phyloP scores from a whole-genome alignment of 2,329 filamentous ascomycete genomes.

The Thelonectria discophora region DNA sequence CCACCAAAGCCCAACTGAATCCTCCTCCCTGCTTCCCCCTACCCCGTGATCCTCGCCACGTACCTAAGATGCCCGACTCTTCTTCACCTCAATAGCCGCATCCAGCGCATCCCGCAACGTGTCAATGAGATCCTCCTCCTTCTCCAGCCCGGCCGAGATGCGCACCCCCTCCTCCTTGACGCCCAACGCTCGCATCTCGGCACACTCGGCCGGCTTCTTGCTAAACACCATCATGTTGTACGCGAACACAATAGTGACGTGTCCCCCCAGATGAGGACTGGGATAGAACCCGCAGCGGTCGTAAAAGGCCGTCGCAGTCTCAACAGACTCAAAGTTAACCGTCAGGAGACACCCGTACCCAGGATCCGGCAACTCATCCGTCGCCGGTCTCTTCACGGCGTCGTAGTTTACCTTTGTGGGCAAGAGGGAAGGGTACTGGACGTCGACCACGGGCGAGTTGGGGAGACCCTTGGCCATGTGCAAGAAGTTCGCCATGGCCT shows the following conservation, averaged over 20 bases:
- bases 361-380: conserved; percentile 56
- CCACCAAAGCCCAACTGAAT: too few relatives aligned
- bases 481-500: conserved; percentile 53
- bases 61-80: not conserved
- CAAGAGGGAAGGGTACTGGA: conserved; percentile 56
- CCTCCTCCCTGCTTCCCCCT: too few relatives aligned
- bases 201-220: conserved; percentile 49
- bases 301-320: conserved; percentile 57
- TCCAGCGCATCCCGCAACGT: conserved; percentile 48
- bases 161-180: conserved; percentile 54
- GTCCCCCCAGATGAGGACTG: conserved; percentile 63
- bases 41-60: too few relatives aligned
- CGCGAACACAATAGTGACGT: conserved; percentile 58
- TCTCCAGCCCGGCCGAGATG: conserved; percentile 59
- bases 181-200: conserved; percentile 51
- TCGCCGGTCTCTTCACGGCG: conserved; percentile 48
- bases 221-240: conserved; percentile 58
- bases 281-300: conserved; percentile 58
- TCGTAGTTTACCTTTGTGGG: conserved; percentile 46
- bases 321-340: conserved; percentile 58
- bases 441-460: conserved; percentile 48
- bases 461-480: conserved; percentile 42
- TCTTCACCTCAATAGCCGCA: conserved; percentile 34
- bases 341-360: conserved; percentile 65
- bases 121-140: conserved; percentile 52